Percentiles rank a stretch among this genome's conserved stretches.
phyloP scores from a whole-genome alignment of 2,329 filamentous ascomycete species.

The Fonsecaea nubica region DNA sequence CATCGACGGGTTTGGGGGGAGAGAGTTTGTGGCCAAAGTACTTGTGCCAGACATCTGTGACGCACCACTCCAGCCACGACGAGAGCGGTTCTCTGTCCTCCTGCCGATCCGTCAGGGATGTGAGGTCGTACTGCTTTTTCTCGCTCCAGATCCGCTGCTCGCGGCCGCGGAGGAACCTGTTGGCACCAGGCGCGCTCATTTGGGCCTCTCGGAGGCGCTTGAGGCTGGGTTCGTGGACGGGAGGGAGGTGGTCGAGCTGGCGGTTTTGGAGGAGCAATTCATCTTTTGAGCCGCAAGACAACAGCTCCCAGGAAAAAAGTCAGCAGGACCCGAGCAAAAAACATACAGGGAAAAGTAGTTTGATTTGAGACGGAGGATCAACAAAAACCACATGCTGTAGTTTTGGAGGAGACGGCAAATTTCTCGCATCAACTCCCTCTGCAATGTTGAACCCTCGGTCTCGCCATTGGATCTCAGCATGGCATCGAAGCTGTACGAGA shows the following conservation, averaged over 20 bases:
- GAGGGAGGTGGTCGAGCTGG: constrained; percentile 10
- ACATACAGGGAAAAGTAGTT: neutral
- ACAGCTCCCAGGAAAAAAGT: neutral
- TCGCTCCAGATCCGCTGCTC: constrained; percentile 5
- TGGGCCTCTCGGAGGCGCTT: neutral
- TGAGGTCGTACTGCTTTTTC: constrained; percentile 22
- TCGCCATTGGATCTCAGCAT: constrained; percentile 9
- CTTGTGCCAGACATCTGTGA: constrained; percentile 15
- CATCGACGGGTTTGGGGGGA: neutral
- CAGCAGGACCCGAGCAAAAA: neutral
- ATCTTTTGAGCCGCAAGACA: neutral
- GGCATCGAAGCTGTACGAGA: constrained; percentile 12
- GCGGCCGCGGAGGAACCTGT: constrained; percentile 2
- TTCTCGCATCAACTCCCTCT: constrained; percentile 10
- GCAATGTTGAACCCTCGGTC: neutral
- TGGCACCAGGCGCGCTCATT: neutral
- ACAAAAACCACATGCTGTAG: constrained; percentile 6
- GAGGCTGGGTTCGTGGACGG: constrained; percentile 16
- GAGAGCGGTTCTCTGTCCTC: constrained; percentile 14
- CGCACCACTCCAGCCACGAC: constrained; percentile 14
- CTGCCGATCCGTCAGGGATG: constrained; percentile 11
- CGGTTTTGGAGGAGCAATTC: constrained; percentile 9
- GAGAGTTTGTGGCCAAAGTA: neutral
- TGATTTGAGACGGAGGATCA: neutral
- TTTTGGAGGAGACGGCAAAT: constrained; percentile 2